Conservation (phyloP, 306 rosid genomes). For the Parietaria judaica region DNA sequence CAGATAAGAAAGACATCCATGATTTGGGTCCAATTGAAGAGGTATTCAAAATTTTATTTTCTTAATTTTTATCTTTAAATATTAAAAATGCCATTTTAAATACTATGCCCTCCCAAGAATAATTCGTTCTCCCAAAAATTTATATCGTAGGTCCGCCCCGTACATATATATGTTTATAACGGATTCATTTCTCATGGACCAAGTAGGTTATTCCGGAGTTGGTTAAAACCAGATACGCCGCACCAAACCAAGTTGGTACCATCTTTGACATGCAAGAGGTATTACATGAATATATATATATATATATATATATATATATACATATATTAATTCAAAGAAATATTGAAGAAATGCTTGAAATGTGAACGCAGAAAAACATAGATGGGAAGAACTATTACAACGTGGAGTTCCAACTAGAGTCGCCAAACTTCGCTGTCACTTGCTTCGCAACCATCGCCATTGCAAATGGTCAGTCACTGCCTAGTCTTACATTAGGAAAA, state of each 20-base stretch:
- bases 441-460: conserved; percentile 76
- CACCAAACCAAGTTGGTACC: conserved; percentile 71
- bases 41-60: conserved; percentile 31
- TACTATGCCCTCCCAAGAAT: not conserved
- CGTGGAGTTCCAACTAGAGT: conserved; percentile 59
- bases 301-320: too few species aligned
- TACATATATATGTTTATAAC: too few species aligned
- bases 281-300: not conserved
- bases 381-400: conserved; percentile 91
- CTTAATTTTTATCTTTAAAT: not conserved
- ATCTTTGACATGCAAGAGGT: conserved; percentile 83
- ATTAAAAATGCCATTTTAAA: not conserved
- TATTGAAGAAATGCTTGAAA: not conserved
- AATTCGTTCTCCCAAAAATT: too few species aligned
- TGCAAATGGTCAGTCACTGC: conserved; percentile 60
- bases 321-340: too few species aligned
- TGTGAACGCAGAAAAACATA: conserved; percentile 44
- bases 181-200: conserved; percentile 2
- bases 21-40: conserved; percentile 87
- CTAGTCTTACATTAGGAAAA: not conserved
- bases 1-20: conserved; percentile 69
- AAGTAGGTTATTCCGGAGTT: conserved; percentile 47
- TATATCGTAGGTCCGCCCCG: not conserved
- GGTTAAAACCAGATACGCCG: conserved; percentile 70
- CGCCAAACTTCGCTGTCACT: conserved; percentile 56